A percentile compares a stretch with the other conserved stretches of the same genome.
Conservation (phyloP, 106 monocot genomes). For the Amphibolis antarctica region DNA sequence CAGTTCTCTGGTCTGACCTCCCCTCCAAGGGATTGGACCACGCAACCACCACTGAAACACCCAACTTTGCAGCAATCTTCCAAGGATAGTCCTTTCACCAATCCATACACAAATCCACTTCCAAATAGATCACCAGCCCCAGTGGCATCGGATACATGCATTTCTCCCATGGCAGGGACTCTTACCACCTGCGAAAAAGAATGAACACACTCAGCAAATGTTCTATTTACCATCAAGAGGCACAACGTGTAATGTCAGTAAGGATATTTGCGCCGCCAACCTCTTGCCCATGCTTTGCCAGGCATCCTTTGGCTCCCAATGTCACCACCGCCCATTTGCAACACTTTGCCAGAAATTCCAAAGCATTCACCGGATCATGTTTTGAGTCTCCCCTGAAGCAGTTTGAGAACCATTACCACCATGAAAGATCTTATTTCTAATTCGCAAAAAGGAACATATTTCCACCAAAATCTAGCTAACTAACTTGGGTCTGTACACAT, state of each 20-base stretch:
- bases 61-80: constrained; percentile 79
- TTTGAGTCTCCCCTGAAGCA: constrained; percentile 33
- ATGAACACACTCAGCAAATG: neutral
- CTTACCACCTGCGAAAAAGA: constrained; percentile 34
- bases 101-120: constrained; percentile 78
- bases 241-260: neutral
- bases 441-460: neutral
- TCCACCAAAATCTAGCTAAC: neutral
- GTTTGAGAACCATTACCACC: neutral
- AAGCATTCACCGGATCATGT: constrained; percentile 49
- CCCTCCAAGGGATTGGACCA: constrained; percentile 59
- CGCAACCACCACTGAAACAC: constrained; percentile 65
- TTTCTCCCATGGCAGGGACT: constrained; percentile 48
- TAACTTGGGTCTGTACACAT: too few species aligned
- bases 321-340: constrained; percentile 93
- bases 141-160: constrained; percentile 50
- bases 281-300: constrained; percentile 83
- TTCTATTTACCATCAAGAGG: neutral
- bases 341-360: constrained; percentile 52
- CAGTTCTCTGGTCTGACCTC: constrained; percentile 87
- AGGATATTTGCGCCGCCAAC: constrained; percentile 15
- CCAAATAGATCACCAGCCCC: constrained; percentile 95
- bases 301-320: constrained; percentile 72
- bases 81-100: constrained; percentile 53
- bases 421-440: neutral